Percentiles rank a stretch among this genome's conserved stretches.
Conservation (phyloP, 2,329 filamentous ascomycete species). For the Trichoderma aggressivum region DNA sequence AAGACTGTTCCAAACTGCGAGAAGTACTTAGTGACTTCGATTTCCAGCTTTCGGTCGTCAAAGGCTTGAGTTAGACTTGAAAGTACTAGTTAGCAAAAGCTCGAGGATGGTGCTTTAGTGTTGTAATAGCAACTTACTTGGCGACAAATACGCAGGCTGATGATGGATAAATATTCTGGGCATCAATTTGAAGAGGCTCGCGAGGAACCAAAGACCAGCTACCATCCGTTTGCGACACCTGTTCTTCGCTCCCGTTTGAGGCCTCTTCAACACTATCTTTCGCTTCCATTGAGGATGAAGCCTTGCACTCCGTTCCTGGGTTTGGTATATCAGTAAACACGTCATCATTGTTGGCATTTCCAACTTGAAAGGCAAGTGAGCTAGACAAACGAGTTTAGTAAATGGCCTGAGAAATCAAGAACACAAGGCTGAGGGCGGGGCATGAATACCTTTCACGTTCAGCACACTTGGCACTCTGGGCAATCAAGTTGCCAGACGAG, state of each 20-base stretch:
- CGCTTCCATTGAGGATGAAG: background rate
- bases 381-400: background rate
- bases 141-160: conserved; percentile 62
- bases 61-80: conserved; percentile 49
- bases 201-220: background rate
- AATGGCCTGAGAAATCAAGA: background rate
- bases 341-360: conserved; percentile 5
- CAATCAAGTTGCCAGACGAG: background rate
- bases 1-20: conserved; percentile 53
- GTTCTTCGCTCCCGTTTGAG: background rate
- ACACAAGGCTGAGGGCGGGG: background rate
- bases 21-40: conserved; percentile 52
- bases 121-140: conserved; percentile 50
- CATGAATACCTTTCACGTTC: background rate
- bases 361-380: conserved; percentile 18
- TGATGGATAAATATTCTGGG: conserved; percentile 51
- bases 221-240: background rate
- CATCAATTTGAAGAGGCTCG: conserved; percentile 36
- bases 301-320: background rate
- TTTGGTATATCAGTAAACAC: conserved; percentile 2
- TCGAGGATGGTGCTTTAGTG: background rate
- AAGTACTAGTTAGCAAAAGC: conserved; percentile 18
- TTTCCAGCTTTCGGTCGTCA: conserved; percentile 50
- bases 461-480: background rate
- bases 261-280: background rate